Percentiles rank a stretch among this genome's conserved stretches.
These are phyloP conservation scores for Fusarium staphyleae DNA, from an alignment of 2,329 filamentous ascomycete species.

Conservation along the genomic window DNA sequence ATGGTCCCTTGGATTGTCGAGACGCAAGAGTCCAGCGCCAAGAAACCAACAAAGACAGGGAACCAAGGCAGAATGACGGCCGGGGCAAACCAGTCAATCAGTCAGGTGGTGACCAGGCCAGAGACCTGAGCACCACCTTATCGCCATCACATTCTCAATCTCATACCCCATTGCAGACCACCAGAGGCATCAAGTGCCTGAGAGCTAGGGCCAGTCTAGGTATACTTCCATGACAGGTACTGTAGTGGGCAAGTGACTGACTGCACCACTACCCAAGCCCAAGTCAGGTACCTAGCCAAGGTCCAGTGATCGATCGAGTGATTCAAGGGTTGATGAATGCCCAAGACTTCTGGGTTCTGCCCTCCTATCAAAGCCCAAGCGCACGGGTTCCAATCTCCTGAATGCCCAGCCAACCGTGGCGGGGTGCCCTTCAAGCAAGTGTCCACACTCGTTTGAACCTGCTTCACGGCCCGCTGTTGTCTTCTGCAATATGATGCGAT, in stretches of 20 bases:
- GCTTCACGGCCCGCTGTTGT: conserved; percentile 22
- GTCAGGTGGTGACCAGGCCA: conserved; percentile 34
- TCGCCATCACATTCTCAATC: conserved; percentile 30
- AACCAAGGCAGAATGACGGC: conserved; percentile 26
- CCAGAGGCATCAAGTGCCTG: conserved; percentile 12
- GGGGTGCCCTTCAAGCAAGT: conserved; percentile 23
- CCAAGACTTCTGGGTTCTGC: conserved; percentile 32
- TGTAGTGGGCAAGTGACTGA: conserved; percentile 23
- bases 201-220: conserved; percentile 4
- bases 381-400: conserved; percentile 22
- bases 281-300: conserved; percentile 29
- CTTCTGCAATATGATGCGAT: conserved; percentile 31
- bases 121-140: conserved; percentile 30
- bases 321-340: conserved; percentile 36
- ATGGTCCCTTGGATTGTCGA: conserved; percentile 20
- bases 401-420: conserved; percentile 8
- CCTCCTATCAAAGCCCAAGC: conserved; percentile 35
- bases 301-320: conserved; percentile 35
- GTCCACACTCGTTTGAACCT: conserved; percentile 38
- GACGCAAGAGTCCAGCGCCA: conserved; percentile 20
- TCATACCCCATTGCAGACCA: conserved; percentile 20
- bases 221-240: background rate
- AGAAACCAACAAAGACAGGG: conserved; percentile 9
- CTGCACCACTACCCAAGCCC: conserved; percentile 19
- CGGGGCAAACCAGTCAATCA: conserved; percentile 10